Evolutionary conservation across 495 filamentous ascomycete genomes (phyloP), one percentile per base, ranked within the genome.

Genomic region (Aspergillus homomorphus): DNA sequence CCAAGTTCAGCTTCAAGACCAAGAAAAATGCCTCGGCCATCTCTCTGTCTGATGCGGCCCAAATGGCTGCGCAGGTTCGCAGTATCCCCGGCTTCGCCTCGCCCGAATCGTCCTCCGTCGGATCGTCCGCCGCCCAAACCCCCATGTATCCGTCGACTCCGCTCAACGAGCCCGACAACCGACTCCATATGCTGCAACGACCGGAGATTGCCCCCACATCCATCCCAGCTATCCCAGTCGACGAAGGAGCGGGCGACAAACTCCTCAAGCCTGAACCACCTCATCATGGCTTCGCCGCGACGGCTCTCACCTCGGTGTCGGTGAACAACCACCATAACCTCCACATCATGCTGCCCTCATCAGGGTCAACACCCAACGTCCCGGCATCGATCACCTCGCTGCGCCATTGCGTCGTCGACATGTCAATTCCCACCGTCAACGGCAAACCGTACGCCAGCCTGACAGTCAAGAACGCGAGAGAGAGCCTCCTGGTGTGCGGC

Each of bases 301-400:
- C 58, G 1, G 61, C 66, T 1, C 59, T 84, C 0, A 82, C 78
- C 6, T 83, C 80, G 33, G 83, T 93, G 38, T 75, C 77, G 19
- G 86, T 93, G 43, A 80, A 84, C 18, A 77, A 83, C 53, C 86
- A 91, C 54, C 67, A 62, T 9, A 75, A 77, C 4, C 64, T 84
- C n/a, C 87, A 93, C 66, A 78, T 78, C 63, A 86, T 88, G 66
- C 82, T 93, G 0, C 88, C 89, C 0, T 71, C 84, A 2, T 85
- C 87, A 2, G 83, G 88, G 1, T 82, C 86, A 4, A 77, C 79
- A 23, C 78, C 88, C 0, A 85, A 85, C 0, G 85, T 87, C 3
- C 87, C 89, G 1, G 88, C 88, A 1, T 87, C 87, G 1, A 73
- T 97, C 20, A 89, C 85, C 0, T 80, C 86, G n/a, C 71, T 96